Base-by-base conservation (phyloP, 495 filamentous ascomycete species). In the Aspergillus asperescens region DNA sequence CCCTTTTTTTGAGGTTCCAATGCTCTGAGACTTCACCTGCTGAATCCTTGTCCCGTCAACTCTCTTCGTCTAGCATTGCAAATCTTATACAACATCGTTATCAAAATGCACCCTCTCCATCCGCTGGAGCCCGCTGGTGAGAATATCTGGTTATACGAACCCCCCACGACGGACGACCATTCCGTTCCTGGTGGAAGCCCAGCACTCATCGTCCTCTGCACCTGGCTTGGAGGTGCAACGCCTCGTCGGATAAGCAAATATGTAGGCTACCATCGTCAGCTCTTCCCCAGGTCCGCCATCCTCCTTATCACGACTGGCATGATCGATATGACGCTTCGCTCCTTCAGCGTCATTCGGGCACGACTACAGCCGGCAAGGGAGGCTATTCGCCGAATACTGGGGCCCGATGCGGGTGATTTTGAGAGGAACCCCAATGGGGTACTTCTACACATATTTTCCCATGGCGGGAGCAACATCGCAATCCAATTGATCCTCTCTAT, bases 201-300 rank as follows among this genome's bases (percentile, higher is more conserved):
- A 3, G 49, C 63, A 5, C 38, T 68, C 32, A 52, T 66, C n/a
- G 61, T 63, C 32, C 50, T 68, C 10, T 66, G 63, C 34, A 64
- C 61, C 13, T 66, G 63, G 63, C 44, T 61, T 2, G 65, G 65
- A 10, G 63, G 61, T 20, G 60, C 65, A 25, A 66, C 59, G 0
- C 61, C 63, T 9, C 61, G 61, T 3, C 57, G 61, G 10, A 66
- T 66, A 56, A 54, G 58, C 49, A 64, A 68, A 54, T 68, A 66
- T 48, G 32, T 61, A 12, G 16, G 50, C 1, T 48, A 56, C 19
- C 65, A 68, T 32, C 61, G 44, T 3, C 25, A 55, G 7, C 13
- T 57, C 4, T 62, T 62, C 28, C 61, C 63, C 4, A 9, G 35
- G 8, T 42, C 65, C 3, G 41, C 55, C n/a, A 57, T 68, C 28